These are phyloP conservation scores for Epichloe amarillans DNA, from an alignment of 2,329 filamentous ascomycete species.

Conservation along the genomic window DNA sequence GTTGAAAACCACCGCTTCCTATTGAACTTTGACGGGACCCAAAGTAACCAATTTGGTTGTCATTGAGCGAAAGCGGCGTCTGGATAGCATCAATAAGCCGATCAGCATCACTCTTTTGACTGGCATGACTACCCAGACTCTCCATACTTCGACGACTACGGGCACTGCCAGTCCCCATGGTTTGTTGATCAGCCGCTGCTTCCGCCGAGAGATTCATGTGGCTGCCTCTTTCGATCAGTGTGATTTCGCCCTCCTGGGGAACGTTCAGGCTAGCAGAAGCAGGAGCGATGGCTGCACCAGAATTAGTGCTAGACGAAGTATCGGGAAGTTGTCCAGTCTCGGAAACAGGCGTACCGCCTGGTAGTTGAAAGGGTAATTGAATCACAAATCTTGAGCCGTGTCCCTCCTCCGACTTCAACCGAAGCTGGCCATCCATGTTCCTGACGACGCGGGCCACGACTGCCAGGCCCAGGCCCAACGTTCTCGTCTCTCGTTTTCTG, in stretches of 20 bases:
- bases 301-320: constrained; percentile 3
- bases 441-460: constrained; percentile 73
- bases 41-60: constrained; percentile 22
- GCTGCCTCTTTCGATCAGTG: constrained; percentile 41
- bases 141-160: constrained; percentile 20
- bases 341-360: constrained; percentile 22
- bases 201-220: constrained; percentile 9
- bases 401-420: constrained; percentile 70
- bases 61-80: constrained; percentile 35
- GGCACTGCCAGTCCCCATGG: constrained; percentile 9
- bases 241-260: constrained; percentile 38
- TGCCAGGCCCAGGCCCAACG: constrained; percentile 71
- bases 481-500: constrained; percentile 23
- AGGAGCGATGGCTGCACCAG: constrained; percentile 8
- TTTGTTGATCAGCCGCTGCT: constrained; percentile 3
- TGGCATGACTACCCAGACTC: constrained; percentile 30
- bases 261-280: constrained; percentile 15
- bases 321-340: constrained; percentile 4
- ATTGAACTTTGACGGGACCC: constrained; percentile 6
- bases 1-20: constrained; percentile 5
- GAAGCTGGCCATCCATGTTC: constrained; percentile 84
- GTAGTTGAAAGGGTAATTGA: constrained; percentile 60
- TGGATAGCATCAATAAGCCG: constrained; percentile 60
- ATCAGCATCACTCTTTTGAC: constrained; percentile 50
- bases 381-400: constrained; percentile 75